Evolutionary conservation across 257 asterid species (phyloP).

Genomic region (Linaria vulgaris): DNA sequence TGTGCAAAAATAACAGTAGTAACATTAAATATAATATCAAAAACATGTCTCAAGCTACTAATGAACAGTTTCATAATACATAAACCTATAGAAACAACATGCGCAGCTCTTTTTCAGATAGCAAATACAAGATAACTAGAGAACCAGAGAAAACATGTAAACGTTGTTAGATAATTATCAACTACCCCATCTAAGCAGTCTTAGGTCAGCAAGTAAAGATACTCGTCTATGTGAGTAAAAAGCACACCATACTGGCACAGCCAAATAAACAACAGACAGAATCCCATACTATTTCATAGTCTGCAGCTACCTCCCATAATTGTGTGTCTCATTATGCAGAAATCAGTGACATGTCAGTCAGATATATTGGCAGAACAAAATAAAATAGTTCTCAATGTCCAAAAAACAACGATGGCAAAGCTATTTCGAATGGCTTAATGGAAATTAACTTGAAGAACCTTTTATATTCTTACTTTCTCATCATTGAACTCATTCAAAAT

Average conservation of each 20-base stretch:
- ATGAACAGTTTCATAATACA: too few relatives aligned
- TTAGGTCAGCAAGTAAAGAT: background rate
- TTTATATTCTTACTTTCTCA: constrained; percentile 63
- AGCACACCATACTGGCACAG: background rate
- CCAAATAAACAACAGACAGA: background rate
- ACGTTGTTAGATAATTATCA: background rate
- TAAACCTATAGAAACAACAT: too few relatives aligned
- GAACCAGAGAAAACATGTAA: background rate
- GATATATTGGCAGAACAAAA: background rate
- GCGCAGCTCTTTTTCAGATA: background rate
- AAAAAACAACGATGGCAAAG: background rate
- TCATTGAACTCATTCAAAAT: constrained; percentile 58
- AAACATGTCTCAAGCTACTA: too few relatives aligned
- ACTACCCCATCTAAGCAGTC: background rate
- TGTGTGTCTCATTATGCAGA: background rate
- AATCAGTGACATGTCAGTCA: constrained; percentile 5
- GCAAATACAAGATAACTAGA: background rate
- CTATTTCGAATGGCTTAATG: background rate
- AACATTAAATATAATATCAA: too few relatives aligned
- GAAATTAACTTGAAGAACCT: background rate
- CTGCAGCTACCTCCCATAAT: background rate
- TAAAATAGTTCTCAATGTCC: background rate
- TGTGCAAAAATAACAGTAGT: too few relatives aligned
- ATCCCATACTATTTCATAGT: background rate
- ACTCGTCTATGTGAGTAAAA: background rate